Conservation (phyloP, 768 basidiomycete genomes). For the Termitomyces sp. region DNA sequence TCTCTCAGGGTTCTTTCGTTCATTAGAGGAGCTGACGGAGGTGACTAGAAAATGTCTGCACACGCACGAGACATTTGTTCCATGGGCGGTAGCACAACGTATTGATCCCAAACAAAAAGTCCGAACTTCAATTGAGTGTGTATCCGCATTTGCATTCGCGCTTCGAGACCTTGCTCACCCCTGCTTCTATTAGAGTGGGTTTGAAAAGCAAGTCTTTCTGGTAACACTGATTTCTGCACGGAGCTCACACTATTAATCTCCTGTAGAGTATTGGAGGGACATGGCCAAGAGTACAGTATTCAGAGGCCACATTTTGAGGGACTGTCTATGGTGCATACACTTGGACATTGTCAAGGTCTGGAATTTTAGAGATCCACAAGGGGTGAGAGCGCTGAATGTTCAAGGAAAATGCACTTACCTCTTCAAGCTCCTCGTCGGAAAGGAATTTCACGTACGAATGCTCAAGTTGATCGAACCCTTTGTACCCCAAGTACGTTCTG, state of each 20-base stretch:
- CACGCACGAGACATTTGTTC: conserved; percentile 1
- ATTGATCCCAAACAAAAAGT: conserved; percentile 2
- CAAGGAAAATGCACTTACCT: too few relatives aligned
- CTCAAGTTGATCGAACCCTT: neutral
- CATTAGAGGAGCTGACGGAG: neutral
- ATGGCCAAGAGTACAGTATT: conserved; percentile 1
- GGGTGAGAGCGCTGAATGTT: neutral
- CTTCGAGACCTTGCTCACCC: neutral
- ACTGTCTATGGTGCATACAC: conserved; percentile 2
- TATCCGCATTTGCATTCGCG: neutral
- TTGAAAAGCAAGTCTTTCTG: neutral
- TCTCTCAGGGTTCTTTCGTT: neutral
- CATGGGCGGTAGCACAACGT: conserved; percentile 3
- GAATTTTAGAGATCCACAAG: conserved; percentile 1
- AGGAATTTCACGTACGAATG: neutral
- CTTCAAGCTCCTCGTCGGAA: neutral
- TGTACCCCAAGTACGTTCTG: neutral
- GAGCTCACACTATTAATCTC: neutral
- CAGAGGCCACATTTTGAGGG: neutral
- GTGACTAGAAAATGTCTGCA: neutral
- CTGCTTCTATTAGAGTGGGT: neutral
- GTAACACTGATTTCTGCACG: neutral
- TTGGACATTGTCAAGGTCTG: neutral
- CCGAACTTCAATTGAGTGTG: neutral
- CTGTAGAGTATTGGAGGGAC: neutral